Percentiles rank a stretch among this genome's conserved stretches.
phyloP scores from a whole-genome alignment of 441 rosid species.

The Omphalea diandra region DNA sequence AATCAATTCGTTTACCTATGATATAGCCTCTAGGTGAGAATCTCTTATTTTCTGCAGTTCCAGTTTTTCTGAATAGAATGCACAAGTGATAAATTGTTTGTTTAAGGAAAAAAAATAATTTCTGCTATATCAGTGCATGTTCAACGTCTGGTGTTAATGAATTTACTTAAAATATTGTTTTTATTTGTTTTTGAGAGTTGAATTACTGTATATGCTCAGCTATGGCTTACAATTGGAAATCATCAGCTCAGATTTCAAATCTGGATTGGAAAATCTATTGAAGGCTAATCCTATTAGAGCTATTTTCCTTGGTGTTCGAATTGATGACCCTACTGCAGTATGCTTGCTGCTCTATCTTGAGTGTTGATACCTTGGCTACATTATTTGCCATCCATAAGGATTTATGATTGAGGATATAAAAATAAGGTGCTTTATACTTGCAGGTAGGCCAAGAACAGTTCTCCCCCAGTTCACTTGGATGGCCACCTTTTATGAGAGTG shows the following conservation, averaged over 20 bases:
- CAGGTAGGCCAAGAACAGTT: constrained; percentile 99
- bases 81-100: not conserved
- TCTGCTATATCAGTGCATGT: constrained; percentile 5
- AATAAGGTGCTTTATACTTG: constrained; percentile 18
- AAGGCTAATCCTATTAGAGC: constrained; percentile 85
- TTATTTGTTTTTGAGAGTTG: constrained; percentile 12
- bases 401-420: constrained; percentile 14
- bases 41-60: not conserved
- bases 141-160: not conserved
- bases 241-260: constrained; percentile 86
- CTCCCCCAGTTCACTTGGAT: constrained; percentile 98
- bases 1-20: constrained; percentile 89
- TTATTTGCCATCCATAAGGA: not conserved
- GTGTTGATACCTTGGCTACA: not conserved
- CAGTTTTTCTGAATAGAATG: constrained; percentile 8
- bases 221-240: constrained; percentile 82
- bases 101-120: constrained; percentile 4
- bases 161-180: constrained; percentile 2
- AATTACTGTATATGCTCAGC: constrained; percentile 44
- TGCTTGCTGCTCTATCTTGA: constrained; percentile 25
- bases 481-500: constrained; percentile 99
- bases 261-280: constrained; percentile 87
- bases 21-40: constrained; percentile 68
- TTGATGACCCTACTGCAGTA: constrained; percentile 99
- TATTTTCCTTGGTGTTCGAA: constrained; percentile 96